Percentiles rank a stretch among this genome's conserved stretches.
Evolutionary conservation across 768 basidiomycete species (phyloP).

Genomic region (Pholiota molesta): DNA sequence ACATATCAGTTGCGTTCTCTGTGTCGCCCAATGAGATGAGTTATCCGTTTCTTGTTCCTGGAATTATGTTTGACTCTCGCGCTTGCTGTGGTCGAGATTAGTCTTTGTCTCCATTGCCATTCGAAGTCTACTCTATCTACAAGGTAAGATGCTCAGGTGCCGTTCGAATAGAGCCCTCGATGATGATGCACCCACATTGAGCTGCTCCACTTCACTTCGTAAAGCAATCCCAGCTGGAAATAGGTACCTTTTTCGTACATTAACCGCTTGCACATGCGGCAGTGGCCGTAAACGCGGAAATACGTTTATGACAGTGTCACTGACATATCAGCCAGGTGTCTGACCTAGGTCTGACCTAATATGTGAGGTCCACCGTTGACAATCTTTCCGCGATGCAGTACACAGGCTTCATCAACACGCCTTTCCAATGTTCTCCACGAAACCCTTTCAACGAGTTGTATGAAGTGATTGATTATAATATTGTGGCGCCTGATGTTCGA

Average conservation of each 20-base stretch:
- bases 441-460: background rate
- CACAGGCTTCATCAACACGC: background rate
- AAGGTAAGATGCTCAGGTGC: no score
- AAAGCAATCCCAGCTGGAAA: background rate
- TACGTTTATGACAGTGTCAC: background rate
- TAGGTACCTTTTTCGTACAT: background rate
- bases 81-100: no score
- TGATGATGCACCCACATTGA: no score
- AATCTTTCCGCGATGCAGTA: background rate
- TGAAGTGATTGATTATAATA: no score
- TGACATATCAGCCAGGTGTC: background rate
- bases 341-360: no score
- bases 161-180: no score
- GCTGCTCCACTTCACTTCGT: no score
- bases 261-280: background rate
- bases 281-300: background rate
- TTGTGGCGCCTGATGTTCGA: no score
- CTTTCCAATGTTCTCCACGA: background rate
- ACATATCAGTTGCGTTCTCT: background rate
- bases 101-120: no score
- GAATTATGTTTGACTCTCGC: background rate
- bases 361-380: background rate
- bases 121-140: no score
- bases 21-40: background rate
- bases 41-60: background rate